A percentile compares a stretch with the other conserved stretches of the same genome.
Conservation (phyloP, 1,139 yeast genomes). For the Kurtzmaniella natalensis region DNA sequence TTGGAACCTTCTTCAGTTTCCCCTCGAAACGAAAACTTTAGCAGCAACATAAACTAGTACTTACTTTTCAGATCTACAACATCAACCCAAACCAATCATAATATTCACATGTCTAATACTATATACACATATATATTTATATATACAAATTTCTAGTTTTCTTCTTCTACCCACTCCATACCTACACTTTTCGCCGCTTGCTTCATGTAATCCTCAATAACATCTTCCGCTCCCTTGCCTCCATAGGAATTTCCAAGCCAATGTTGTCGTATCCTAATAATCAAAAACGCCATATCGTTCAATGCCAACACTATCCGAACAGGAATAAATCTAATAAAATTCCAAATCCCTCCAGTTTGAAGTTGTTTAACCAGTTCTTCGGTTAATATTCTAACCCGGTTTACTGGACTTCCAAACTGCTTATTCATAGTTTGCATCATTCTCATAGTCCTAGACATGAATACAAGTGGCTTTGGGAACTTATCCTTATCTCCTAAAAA, state of each 20-base stretch:
- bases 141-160: too few species aligned
- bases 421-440: conserved; percentile 70
- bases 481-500: conserved; percentile 60
- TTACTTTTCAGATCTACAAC: too few species aligned
- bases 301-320: conserved; percentile 35
- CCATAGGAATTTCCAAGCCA: conserved; percentile 29
- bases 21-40: too few species aligned
- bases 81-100: too few species aligned
- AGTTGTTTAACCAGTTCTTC: conserved; percentile 42
- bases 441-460: conserved; percentile 67
- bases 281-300: conserved; percentile 40
- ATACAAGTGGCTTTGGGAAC: conserved; percentile 64
- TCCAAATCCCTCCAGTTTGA: conserved; percentile 16
- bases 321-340: conserved; percentile 19
- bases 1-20: too few species aligned
- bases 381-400: conserved; percentile 62
- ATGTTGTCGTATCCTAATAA: conserved; percentile 37
- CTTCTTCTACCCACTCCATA: conserved; percentile 21
- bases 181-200: conserved; percentile 41
- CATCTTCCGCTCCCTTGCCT: conserved; percentile 44
- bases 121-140: too few species aligned
- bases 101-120: too few species aligned
- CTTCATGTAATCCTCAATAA: conserved; percentile 40
- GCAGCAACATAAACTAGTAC: too few species aligned
- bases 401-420: conserved; percentile 67